A percentile compares a stretch with the other conserved stretches of the same genome.
phyloP scores from a whole-genome alignment of 768 basidiomycete genomes.

The Rhodosporidiobolus odoratus region DNA sequence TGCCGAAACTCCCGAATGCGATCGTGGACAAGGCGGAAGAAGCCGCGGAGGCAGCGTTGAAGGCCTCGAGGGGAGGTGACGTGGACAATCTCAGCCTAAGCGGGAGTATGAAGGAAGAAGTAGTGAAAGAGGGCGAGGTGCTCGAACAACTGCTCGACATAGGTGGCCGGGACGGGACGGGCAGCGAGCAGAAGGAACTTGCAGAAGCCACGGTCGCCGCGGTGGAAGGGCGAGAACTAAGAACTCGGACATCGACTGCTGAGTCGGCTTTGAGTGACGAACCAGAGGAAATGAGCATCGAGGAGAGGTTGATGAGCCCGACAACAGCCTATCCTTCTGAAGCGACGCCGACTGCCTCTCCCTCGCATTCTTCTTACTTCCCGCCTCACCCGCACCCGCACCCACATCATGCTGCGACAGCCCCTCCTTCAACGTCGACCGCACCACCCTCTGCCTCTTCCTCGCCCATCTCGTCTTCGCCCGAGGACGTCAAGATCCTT shows the following conservation, averaged over 20 bases:
- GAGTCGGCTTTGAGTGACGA: constrained; percentile 5
- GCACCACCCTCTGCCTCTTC: neutral
- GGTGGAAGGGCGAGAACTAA: neutral
- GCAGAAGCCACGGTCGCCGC: constrained; percentile 9
- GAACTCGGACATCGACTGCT: neutral
- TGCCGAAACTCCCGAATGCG: neutral
- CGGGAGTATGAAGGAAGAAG: neutral
- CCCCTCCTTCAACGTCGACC: neutral
- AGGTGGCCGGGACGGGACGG: constrained; percentile 15
- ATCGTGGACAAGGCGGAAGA: neutral
- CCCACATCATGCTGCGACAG: constrained; percentile 1
- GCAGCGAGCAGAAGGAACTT: constrained; percentile 10
- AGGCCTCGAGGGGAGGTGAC: neutral
- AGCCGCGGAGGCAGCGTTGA: neutral
- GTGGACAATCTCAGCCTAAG: constrained; percentile 1
- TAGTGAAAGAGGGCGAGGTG: neutral
- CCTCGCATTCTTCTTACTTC: neutral
- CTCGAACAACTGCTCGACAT: constrained; percentile 17
- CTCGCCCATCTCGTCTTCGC: neutral
- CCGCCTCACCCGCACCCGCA: neutral
- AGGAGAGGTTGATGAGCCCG: constrained; percentile 6
- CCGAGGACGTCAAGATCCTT: constrained; percentile 11
- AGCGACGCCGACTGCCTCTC: neutral
- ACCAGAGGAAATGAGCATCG: constrained; percentile 25
- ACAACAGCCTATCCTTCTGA: neutral